Evolutionary conservation across 2,329 filamentous ascomycete genomes (phyloP), one percentile per base, ranked within the genome.

Genomic region (Fonsecaea pedrosoi): DNA sequence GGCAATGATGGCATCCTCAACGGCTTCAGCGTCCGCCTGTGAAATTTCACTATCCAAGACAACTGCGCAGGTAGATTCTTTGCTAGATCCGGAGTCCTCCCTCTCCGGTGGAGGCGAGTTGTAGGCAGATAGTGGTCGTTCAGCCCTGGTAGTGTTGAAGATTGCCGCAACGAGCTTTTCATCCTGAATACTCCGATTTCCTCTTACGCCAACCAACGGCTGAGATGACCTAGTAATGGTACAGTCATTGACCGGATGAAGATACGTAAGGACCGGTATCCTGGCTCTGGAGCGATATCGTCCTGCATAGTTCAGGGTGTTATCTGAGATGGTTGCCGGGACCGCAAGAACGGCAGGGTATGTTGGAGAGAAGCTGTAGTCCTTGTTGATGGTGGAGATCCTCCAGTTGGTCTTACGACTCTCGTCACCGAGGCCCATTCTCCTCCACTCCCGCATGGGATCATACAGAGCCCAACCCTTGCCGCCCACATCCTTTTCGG

Each of bases 231-330:
- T 87, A 1, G 94, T 97, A 70, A 99, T 97, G 30, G 94, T 95
- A 78, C 95, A 98, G 77, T 96, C 97, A 77, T 98, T 99, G 74
- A 97, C 85, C 0, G 92, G 92, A 78, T 99, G 95, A n/a, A 97
- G 87, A 78, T 99, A 99, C 25, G 93, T 93, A 45, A 99, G 82
- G 3, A 89, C 91, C 1, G 95, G 95, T 77, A 99, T 94, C 67
- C 95, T 89, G 70, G 90, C 89, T 67, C 94, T 88, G 0, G 95
- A 98, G 60, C 95, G 90, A 79, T 96, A 98, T 69, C 89, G 87
- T 66, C 89, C 91, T 32, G 94, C 95, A 76, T 99, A 96, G 75
- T 97, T 97, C 58, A 99, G 86, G 56, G 94, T 93, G 75, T 95
- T 97, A 79, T 99, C 95, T n/a, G 94, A 98, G 72, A 99, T 96